phyloP scores from a whole-genome alignment of 2,329 filamentous ascomycete species.

The Zymoseptoria tritici region DNA sequence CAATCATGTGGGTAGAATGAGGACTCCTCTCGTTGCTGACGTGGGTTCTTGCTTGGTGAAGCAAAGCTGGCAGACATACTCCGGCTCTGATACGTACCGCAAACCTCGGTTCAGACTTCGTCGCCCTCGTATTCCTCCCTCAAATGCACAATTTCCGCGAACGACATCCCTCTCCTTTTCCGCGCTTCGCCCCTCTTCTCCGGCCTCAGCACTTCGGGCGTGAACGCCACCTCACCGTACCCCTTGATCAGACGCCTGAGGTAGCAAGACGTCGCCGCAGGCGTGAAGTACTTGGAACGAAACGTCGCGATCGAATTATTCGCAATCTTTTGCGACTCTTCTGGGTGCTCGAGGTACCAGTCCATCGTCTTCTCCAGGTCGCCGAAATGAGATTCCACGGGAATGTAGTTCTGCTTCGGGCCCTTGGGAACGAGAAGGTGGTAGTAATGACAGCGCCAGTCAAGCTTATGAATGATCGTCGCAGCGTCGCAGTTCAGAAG shows the following conservation, averaged over 20 bases:
- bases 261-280: slow-evolving; percentile 28
- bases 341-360: slow-evolving; percentile 17
- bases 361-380: slow-evolving; percentile 23
- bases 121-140: neutral
- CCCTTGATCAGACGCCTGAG: slow-evolving; percentile 21
- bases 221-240: slow-evolving; percentile 21
- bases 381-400: slow-evolving; percentile 19
- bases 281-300: slow-evolving; percentile 21
- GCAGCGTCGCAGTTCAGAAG: slow-evolving; percentile 26
- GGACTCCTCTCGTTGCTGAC: neutral
- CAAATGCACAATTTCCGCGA: slow-evolving; percentile 5
- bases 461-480: slow-evolving; percentile 20
- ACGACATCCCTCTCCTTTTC: slow-evolving; percentile 3
- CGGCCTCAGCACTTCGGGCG: slow-evolving; percentile 16
- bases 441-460: slow-evolving; percentile 21
- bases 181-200: neutral
- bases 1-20: neutral
- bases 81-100: too few species aligned
- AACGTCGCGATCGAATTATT: slow-evolving; percentile 22
- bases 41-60: neutral
- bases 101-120: neutral
- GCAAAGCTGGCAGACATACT: too few species aligned
- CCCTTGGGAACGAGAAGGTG: slow-evolving; percentile 21
- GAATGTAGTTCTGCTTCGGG: slow-evolving; percentile 24
- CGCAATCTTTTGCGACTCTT: slow-evolving; percentile 21